Conservation (phyloP, 1,139 yeast species). For the Sugiyamaella pinicola region DNA sequence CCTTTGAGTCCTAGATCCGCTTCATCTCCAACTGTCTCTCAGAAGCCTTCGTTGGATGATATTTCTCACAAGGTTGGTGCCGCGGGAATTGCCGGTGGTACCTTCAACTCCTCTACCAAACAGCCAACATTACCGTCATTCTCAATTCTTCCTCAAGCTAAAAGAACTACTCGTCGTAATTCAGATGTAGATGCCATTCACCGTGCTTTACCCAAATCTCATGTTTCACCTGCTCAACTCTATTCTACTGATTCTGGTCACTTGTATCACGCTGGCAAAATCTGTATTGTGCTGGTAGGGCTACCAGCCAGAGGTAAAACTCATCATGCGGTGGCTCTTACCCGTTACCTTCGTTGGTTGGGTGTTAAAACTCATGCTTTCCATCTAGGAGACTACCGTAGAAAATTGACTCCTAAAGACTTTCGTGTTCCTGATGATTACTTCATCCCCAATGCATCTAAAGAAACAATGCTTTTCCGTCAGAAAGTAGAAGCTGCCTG, state of each 20-base stretch:
- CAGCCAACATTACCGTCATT: slow-evolving; percentile 1
- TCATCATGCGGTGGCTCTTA: slow-evolving; percentile 84
- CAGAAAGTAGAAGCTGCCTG: slow-evolving; percentile 64
- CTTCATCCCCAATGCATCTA: slow-evolving; percentile 63
- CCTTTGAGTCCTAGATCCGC: slow-evolving; percentile 4
- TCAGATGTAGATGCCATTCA: slow-evolving; percentile 42
- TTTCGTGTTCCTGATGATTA: slow-evolving; percentile 65
- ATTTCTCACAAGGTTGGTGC: slow-evolving; percentile 5
- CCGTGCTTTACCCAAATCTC: slow-evolving; percentile 40
- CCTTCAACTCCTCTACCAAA: not conserved
- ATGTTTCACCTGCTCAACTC: slow-evolving; percentile 69
- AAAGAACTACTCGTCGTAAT: slow-evolving; percentile 26
- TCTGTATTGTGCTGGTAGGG: slow-evolving; percentile 87
- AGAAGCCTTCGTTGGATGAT: slow-evolving; percentile 8
- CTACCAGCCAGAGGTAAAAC: slow-evolving; percentile 97
- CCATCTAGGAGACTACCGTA: slow-evolving; percentile 90
- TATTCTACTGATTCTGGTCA: slow-evolving; percentile 90
- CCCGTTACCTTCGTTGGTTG: slow-evolving; percentile 87
- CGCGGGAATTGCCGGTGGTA: slow-evolving; percentile 1
- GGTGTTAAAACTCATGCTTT: slow-evolving; percentile 92
- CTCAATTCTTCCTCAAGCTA: slow-evolving; percentile 11
- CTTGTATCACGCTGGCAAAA: slow-evolving; percentile 92
- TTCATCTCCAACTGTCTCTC: slow-evolving; percentile 8
- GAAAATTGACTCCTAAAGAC: slow-evolving; percentile 53
- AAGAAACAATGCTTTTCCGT: slow-evolving; percentile 60